phyloP scores from a whole-genome alignment of 176 grass and related monocot genomes.

The Avena eriantha region DNA sequence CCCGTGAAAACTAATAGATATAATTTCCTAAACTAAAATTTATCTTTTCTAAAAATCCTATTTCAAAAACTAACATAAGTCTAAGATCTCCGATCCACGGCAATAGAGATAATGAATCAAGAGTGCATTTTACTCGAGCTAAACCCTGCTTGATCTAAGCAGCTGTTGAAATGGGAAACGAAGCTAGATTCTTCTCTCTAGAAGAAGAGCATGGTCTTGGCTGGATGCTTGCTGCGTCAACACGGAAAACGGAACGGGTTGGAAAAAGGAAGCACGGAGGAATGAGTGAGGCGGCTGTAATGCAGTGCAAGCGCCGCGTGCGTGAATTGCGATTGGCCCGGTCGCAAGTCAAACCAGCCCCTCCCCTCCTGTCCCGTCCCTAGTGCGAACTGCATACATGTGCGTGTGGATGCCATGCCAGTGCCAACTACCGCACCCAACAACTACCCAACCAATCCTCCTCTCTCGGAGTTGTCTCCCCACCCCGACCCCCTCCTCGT shows the following conservation, averaged over 20 bases:
- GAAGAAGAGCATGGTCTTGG: neutral
- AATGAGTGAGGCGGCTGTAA: neutral
- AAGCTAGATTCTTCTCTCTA: neutral
- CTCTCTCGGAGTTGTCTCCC: neutral
- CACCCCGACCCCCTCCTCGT: neutral
- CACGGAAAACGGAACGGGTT: neutral
- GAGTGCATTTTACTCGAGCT: too few species aligned
- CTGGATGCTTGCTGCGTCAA: neutral
- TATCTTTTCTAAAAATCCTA: too few species aligned
- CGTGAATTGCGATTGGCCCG: neutral
- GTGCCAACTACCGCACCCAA: constrained; percentile 4
- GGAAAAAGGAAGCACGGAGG: neutral
- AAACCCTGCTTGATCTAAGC: neutral
- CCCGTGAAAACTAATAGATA: too few species aligned
- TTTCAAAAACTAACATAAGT: too few species aligned
- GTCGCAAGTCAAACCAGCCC: constrained; percentile 14
- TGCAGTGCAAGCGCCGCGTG: constrained; percentile 8
- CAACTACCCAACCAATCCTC: neutral
- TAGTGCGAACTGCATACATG: neutral
- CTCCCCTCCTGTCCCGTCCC: neutral
- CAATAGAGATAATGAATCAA: too few species aligned
- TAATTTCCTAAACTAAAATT: too few species aligned
- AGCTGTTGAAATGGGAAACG: neutral
- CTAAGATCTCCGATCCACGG: too few species aligned
- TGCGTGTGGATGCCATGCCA: neutral